Conservation (phyloP, 1,284 basidiomycete species). For the Puccinia sorghi region DNA sequence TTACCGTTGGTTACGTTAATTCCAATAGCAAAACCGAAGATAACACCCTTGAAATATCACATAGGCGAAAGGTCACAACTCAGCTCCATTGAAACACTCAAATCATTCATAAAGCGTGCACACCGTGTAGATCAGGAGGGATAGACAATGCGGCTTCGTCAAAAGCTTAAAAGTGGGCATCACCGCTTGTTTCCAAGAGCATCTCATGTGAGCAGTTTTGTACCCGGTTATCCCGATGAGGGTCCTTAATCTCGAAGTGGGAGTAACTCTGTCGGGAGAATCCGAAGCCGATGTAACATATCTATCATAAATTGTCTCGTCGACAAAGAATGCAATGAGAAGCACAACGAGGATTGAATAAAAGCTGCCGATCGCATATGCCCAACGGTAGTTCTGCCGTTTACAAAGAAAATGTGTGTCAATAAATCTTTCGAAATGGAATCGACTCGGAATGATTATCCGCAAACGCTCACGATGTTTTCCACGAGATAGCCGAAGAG, state of each 20-base stretch:
- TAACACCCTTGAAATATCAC: constrained; percentile 51
- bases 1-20: constrained; percentile 74
- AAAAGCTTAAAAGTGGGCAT: constrained; percentile 64
- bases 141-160: constrained; percentile 68
- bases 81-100: neutral
- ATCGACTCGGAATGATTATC: constrained; percentile 58
- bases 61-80: neutral
- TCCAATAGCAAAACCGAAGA: constrained; percentile 70
- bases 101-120: neutral
- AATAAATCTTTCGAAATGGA: too few species aligned
- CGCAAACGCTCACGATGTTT: constrained; percentile 19
- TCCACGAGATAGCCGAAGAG: constrained; percentile 44
- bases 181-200: constrained; percentile 64
- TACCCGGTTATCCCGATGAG: constrained; percentile 69
- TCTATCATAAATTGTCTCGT: constrained; percentile 73
- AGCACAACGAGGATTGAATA: constrained; percentile 65
- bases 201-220: constrained; percentile 67
- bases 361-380: constrained; percentile 69
- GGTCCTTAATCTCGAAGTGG: constrained; percentile 63
- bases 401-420: constrained; percentile 56
- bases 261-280: constrained; percentile 54
- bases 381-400: constrained; percentile 65
- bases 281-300: constrained; percentile 63
- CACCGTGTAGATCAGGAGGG: constrained; percentile 66
- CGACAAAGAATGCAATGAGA: constrained; percentile 65